These are phyloP conservation scores for Stephania japonica DNA, from an alignment of 164 flowering plant genomes.

Conservation along the genomic window DNA sequence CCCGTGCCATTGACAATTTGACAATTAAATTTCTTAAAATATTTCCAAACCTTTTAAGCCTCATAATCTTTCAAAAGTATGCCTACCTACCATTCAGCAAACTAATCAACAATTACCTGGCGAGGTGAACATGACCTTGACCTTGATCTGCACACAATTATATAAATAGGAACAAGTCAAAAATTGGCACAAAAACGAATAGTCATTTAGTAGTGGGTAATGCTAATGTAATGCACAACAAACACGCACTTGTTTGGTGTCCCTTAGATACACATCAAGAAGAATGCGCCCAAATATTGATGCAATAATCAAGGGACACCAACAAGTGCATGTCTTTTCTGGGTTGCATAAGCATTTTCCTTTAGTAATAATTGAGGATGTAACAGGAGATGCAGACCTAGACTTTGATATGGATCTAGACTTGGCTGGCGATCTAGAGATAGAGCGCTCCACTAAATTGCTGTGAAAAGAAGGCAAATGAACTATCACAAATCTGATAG, in stretches of 20 bases:
- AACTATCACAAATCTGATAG: background rate
- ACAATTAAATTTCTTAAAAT: background rate
- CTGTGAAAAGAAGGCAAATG: constrained; percentile 28
- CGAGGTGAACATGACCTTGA: constrained; percentile 40
- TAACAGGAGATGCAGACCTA: constrained; percentile 60
- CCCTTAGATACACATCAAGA: too few species aligned
- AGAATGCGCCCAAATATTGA: too few species aligned
- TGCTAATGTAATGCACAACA: constrained; percentile 1
- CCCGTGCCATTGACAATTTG: background rate
- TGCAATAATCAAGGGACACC: too few species aligned
- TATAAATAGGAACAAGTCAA: background rate
- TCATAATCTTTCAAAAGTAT: background rate
- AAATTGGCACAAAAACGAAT: background rate
- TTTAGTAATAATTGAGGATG: constrained; percentile 25
- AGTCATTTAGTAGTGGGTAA: constrained; percentile 10
- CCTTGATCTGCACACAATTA: constrained; percentile 29
- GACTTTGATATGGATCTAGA: constrained; percentile 26
- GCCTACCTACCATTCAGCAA: background rate
- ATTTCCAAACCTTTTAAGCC: background rate
- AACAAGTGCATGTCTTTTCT: too few species aligned
- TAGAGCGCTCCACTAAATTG: constrained; percentile 48
- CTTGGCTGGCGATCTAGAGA: constrained; percentile 50
- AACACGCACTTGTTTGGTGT: too few species aligned
- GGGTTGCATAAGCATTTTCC: too few species aligned
- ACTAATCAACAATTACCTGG: constrained; percentile 24